Evolutionary conservation across 768 basidiomycete species (phyloP), one percentile per base, ranked within the genome.

Genomic region (Boletellus emodensis): DNA sequence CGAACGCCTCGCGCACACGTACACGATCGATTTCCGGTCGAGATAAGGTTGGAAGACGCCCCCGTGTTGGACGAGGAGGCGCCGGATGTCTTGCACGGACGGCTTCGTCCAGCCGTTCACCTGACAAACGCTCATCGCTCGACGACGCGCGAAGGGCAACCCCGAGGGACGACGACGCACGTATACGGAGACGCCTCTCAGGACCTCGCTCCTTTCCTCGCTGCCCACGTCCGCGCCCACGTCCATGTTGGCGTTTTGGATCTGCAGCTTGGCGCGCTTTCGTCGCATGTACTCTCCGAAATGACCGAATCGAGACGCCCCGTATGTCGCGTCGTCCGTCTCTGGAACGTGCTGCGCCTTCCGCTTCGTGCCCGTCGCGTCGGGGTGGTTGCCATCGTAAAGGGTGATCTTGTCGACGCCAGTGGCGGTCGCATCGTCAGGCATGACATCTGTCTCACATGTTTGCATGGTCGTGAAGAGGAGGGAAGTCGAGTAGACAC

Each of bases 71-170:
- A 95, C 68, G 35, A 98, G 84, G 43, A 97, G 75, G 56, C 84
- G 75, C 8, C 91, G 77, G 0, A 98, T 67, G 41, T 87, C 90
- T 63, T 94, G 90, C 18, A 92, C 80, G 17, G 94, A 89, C 7
- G 94, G 91, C 34, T 80, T 75, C 1, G 93, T 95, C 73, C 82
- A 88, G 0, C 94, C 94, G 61, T 97, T 96, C 44, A 94, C 84
- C 93, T 94, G 51, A 1, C 38, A 43, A n/a, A n/a, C n/a, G n/a
- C n/a, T n/a, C n/a, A n/a, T n/a, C n/a, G n/a, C n/a, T n/a, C n/a
- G n/a, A n/a, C n/a, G n/a, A n/a, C n/a, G n/a, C n/a, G n/a, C n/a
- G n/a, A n/a, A n/a, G n/a, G n/a, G n/a, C n/a, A n/a, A n/a, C n/a
- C n/a, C n/a, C n/a, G n/a, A n/a, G n/a, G n/a, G n/a, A n/a, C n/a